Evolutionary conservation across 768 basidiomycete species (phyloP), one percentile per base, ranked within the genome.

Genomic region (Boletus subcaerulescens): DNA sequence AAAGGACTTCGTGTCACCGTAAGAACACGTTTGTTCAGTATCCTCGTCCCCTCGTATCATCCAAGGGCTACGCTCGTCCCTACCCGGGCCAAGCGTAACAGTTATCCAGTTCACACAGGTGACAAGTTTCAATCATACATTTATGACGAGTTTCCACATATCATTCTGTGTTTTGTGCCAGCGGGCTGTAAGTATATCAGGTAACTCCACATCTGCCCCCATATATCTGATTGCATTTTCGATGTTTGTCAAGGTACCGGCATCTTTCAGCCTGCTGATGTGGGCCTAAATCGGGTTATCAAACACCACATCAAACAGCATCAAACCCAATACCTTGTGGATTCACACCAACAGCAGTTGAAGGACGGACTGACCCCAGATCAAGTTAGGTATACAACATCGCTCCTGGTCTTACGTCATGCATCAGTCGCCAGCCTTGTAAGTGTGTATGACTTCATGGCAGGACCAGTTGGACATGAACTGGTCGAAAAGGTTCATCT

Each of bases 101-200:
- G 57, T 20, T 73, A 69, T 29, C 63, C 67, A 5, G 65, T 73
- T 14, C 69, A 73, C 32, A 62, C 56, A 4, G 46, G 66, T 22
- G 24, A 64, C 18, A 57, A 62, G 4, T 70, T 72, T 45, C 7
- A 11, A 2, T 39, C 32, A n/a, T 53, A 48, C 13, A n/a, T 61
- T 42, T 13, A 38, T 43, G 10, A 63, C 50, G 45, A 48, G 3
- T 49, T 35, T 6, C 42, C 41, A 0, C 18, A 53, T 5, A 15
- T 61, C n/a, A 35, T 47, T 13, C 33, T 35, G 22, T 47, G 45
- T 5, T 47, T 47, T 11, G 20, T 47, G 6, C 45, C 33, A 15
- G 32, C 45, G 22, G 20, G 45, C 10, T 47, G 45, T 47, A 31
- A n/a, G 44, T 45, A 26, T 26, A 26, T 26, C 26, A 26, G 26